Conservation (phyloP, 1,139 yeast genomes). For the Diutina scorzettiae region DNA sequence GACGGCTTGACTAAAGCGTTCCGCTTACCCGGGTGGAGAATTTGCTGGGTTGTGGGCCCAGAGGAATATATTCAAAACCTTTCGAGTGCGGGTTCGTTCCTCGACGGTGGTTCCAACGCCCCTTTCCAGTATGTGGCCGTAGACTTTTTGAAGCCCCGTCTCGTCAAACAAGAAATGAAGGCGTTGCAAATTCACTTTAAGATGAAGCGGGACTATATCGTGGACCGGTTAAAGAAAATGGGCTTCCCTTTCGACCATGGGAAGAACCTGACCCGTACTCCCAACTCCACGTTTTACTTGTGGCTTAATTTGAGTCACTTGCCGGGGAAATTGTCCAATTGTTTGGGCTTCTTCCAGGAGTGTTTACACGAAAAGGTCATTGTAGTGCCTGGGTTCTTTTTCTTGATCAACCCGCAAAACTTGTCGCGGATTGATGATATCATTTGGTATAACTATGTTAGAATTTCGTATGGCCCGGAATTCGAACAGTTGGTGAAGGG, state of each 20-base stretch:
- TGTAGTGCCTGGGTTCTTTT: conserved; percentile 59
- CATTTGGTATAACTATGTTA: conserved; percentile 51
- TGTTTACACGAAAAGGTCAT: conserved; percentile 53
- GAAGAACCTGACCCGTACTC: conserved; percentile 20
- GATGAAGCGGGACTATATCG: conserved; percentile 49
- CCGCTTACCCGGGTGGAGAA: conserved; percentile 61
- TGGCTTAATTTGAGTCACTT: conserved; percentile 52
- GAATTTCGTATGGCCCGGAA: conserved; percentile 59
- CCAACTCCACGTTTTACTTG: conserved; percentile 53
- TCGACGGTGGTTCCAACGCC: conserved; percentile 57
- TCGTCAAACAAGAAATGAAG: conserved; percentile 43
- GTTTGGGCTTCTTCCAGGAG: conserved; percentile 59
- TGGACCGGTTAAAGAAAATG: conserved; percentile 40
- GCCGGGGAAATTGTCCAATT: conserved; percentile 48
- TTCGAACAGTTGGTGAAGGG: conserved; percentile 41
- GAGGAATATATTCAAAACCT: conserved; percentile 48
- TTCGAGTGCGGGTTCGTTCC: conserved; percentile 50
- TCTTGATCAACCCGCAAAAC: conserved; percentile 53
- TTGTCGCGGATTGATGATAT: conserved; percentile 50
- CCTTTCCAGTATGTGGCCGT: conserved; percentile 57
- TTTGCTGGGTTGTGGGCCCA: conserved; percentile 60
- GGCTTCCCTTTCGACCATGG: conserved; percentile 39
- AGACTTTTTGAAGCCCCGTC: conserved; percentile 41
- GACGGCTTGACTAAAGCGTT: conserved; percentile 59
- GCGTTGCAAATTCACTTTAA: conserved; percentile 52